These are phyloP conservation scores for Aspergillus campestris DNA, from an alignment of 495 filamentous ascomycete species.

Conservation along the genomic window DNA sequence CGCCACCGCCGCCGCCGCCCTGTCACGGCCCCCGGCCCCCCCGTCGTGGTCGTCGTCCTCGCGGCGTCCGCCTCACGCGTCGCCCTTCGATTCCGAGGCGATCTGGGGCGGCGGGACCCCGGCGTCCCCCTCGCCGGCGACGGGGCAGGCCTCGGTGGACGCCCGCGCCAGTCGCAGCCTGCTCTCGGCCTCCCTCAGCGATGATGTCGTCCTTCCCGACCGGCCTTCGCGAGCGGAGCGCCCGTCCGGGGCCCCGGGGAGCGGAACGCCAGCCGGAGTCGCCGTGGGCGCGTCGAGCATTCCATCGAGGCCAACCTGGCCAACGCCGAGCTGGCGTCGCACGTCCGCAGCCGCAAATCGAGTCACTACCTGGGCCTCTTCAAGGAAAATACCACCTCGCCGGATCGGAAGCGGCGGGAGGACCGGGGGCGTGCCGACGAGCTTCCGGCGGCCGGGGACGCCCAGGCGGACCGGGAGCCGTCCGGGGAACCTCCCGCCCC, in stretches of 20 bases:
- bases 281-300: slow-evolving; percentile 57
- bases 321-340: slow-evolving; percentile 60
- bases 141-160: slow-evolving; percentile 13
- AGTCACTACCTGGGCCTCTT: slow-evolving; percentile 90
- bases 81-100: too few relatives aligned
- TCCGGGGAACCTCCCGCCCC: neutral
- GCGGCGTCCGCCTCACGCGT: too few relatives aligned
- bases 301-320: slow-evolving; percentile 75
- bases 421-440: slow-evolving; percentile 16
- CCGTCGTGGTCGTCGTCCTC: too few relatives aligned
- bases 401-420: slow-evolving; percentile 39
- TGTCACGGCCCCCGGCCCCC: too few relatives aligned
- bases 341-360: slow-evolving; percentile 83
- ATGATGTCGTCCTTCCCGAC: slow-evolving; percentile 16
- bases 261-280: slow-evolving; percentile 35
- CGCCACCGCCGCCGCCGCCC: too few relatives aligned
- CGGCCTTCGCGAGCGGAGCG: too few relatives aligned
- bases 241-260: slow-evolving; percentile 6
- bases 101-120: slow-evolving; percentile 11
- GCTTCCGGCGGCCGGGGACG: slow-evolving; percentile 6
- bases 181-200: slow-evolving; percentile 23
- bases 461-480: slow-evolving; percentile 1
- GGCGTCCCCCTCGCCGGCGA: slow-evolving; percentile 44
- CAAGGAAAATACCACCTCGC: slow-evolving; percentile 68
- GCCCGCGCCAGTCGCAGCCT: slow-evolving; percentile 19